Conservation (phyloP, 768 basidiomycete species). For the Lactarius hengduanensis region DNA sequence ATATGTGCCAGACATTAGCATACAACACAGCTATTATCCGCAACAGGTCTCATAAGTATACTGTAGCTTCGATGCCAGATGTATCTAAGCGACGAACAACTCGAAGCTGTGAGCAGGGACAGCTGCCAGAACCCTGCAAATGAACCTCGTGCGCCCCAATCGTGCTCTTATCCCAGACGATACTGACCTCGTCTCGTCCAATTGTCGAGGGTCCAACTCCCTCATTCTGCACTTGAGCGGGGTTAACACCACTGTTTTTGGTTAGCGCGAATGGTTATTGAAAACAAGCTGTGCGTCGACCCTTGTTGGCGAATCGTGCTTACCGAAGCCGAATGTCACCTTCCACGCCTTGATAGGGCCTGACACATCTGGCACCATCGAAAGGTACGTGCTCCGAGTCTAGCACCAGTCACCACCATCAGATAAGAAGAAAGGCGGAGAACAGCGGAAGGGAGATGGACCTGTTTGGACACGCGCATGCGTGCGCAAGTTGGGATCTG, state of each 20-base stretch:
- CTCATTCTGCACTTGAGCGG: slow-evolving; percentile 38
- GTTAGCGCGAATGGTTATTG: slow-evolving; percentile 33
- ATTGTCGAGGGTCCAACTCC: slow-evolving; percentile 34
- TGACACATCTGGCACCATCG: slow-evolving; percentile 20
- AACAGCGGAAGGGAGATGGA: too few species aligned
- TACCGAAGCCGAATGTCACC: slow-evolving; percentile 49
- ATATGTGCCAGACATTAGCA: slow-evolving; percentile 21
- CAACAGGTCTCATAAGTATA: slow-evolving; percentile 24
- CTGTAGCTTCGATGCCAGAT: slow-evolving; percentile 30
- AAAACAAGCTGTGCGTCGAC: slow-evolving; percentile 53
- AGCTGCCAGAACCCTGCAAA: slow-evolving; percentile 20
- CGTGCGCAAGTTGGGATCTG: slow-evolving; percentile 50
- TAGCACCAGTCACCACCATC: slow-evolving; percentile 26
- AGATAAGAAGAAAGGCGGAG: background rate
- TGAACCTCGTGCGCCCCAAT: slow-evolving; percentile 47
- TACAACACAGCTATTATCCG: slow-evolving; percentile 30
- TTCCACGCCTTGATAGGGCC: slow-evolving; percentile 36
- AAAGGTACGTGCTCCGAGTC: slow-evolving; percentile 56
- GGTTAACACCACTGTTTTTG: slow-evolving; percentile 39
- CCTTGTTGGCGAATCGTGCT: slow-evolving; percentile 57
- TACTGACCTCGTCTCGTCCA: slow-evolving; percentile 35
- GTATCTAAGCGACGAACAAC: slow-evolving; percentile 27
- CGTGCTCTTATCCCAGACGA: slow-evolving; percentile 40
- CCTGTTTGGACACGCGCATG: slow-evolving; percentile 49
- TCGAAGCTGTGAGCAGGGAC: slow-evolving; percentile 14